Percentiles rank a stretch among this genome's conserved stretches.
Evolutionary conservation across 2,329 filamentous ascomycete genomes (phyloP).

Genomic region (Leptoxyphium fumago): DNA sequence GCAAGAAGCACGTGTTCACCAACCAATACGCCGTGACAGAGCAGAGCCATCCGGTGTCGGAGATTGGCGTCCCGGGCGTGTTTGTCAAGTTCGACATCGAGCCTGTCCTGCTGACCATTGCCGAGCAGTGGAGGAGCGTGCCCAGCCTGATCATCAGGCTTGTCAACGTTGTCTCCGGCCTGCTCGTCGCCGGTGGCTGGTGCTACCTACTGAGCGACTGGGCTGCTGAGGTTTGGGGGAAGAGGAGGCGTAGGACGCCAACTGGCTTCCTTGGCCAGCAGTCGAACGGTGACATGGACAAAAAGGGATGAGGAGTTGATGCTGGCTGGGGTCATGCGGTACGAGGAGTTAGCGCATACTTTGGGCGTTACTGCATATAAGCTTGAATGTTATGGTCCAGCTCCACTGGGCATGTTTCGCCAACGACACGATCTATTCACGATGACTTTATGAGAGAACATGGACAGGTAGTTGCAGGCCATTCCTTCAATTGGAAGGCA

Average conservation of each 20-base stretch:
- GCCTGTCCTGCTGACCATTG: constrained; percentile 75
- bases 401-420: too few species aligned
- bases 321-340: too few species aligned
- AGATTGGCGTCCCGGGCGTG: constrained; percentile 65
- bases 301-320: background rate
- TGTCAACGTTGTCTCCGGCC: constrained; percentile 80
- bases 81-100: constrained; percentile 99
- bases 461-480: too few species aligned
- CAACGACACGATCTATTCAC: too few species aligned
- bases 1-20: constrained; percentile 56
- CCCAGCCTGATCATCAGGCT: constrained; percentile 64
- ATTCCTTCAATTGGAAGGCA: too few species aligned
- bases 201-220: constrained; percentile 74
- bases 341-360: too few species aligned
- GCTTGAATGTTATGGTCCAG: too few species aligned
- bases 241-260: constrained; percentile 21
- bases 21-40: constrained; percentile 98
- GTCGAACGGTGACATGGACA: background rate
- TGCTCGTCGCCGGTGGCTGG: constrained; percentile 90
- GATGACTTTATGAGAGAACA: too few species aligned
- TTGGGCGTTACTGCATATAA: too few species aligned
- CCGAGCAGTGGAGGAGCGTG: constrained; percentile 64
- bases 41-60: constrained; percentile 57
- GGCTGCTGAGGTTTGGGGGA: constrained; percentile 38
- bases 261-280: background rate